A percentile compares a stretch with the other conserved stretches of the same genome.
Evolutionary conservation across 495 filamentous ascomycete genomes (phyloP).

Genomic region (Chaetomium fimeti): DNA sequence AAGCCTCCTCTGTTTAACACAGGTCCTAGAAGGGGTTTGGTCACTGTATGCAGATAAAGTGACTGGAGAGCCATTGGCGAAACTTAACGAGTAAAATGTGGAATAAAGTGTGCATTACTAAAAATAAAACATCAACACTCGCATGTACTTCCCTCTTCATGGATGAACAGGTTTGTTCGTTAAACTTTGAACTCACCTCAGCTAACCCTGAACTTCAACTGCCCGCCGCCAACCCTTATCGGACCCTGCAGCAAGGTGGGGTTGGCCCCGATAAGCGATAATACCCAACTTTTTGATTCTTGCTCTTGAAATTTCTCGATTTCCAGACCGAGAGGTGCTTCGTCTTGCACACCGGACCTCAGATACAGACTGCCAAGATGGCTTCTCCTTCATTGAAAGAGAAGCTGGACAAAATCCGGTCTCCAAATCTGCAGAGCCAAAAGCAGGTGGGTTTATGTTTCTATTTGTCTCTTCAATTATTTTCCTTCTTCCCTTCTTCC

Average conservation of each 20-base stretch:
- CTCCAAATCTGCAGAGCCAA: conserved; percentile 92
- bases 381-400: conserved; percentile 69
- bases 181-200: background rate
- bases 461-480: too few species aligned
- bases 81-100: too few species aligned
- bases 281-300: conserved; percentile 33
- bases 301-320: conserved; percentile 30
- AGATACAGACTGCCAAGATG: conserved; percentile 39
- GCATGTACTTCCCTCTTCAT: background rate
- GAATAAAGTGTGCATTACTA: too few species aligned
- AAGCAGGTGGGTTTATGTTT: conserved; percentile 69
- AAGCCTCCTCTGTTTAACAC: too few species aligned
- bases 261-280: conserved; percentile 29
- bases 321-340: conserved; percentile 20
- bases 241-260: background rate
- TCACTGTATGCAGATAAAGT: too few species aligned
- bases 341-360: conserved; percentile 27
- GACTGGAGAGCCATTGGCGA: too few species aligned
- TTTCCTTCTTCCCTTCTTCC: conserved; percentile 3
- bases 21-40: too few species aligned
- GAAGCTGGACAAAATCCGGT: conserved; percentile 93
- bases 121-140: too few species aligned
- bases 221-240: background rate
- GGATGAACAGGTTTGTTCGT: background rate
- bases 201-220: conserved; percentile 1